A percentile compares a stretch with the other conserved stretches of the same genome.
Evolutionary conservation across 2,329 filamentous ascomycete genomes (phyloP).

Genomic region (Curvularia verruculosa): DNA sequence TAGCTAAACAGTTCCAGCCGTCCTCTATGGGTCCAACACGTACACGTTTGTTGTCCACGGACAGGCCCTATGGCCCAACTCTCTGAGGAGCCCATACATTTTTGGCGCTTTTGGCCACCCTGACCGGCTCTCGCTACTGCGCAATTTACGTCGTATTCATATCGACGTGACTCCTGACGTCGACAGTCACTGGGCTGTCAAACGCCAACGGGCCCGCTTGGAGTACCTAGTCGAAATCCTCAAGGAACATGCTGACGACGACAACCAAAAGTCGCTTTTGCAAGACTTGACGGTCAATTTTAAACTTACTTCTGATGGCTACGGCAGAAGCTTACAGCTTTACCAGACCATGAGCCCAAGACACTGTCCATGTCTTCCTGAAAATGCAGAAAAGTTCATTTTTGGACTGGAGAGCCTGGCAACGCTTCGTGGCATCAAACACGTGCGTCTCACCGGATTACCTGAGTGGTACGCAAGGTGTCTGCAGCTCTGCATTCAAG

Average conservation of each 20-base stretch:
- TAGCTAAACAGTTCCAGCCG: constrained; percentile 13
- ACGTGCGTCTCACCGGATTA: constrained; percentile 22
- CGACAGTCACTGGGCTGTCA: constrained; percentile 16
- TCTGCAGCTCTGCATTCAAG: constrained; percentile 28
- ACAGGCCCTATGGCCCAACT: constrained; percentile 8
- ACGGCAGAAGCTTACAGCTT: neutral
- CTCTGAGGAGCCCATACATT: constrained; percentile 22
- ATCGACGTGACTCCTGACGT: constrained; percentile 12
- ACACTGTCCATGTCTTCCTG: too few species aligned
- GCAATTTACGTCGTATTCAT: constrained; percentile 26
- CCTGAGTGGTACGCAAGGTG: constrained; percentile 30
- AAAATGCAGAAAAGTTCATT: constrained; percentile 17
- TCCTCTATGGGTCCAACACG: constrained; percentile 31
- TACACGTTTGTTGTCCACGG: constrained; percentile 25
- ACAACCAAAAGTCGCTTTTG: constrained; percentile 23
- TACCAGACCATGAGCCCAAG: neutral
- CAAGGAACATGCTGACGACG: constrained; percentile 28
- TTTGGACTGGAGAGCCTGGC: constrained; percentile 28
- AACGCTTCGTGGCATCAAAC: constrained; percentile 22
- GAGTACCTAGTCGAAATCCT: constrained; percentile 29
- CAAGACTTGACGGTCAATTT: constrained; percentile 15
- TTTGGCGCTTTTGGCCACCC: constrained; percentile 24
- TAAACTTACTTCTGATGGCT: neutral
- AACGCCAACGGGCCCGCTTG: constrained; percentile 26
- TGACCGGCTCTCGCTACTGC: constrained; percentile 21